Conservation (phyloP, 2,329 filamentous ascomycete species). For the Pseudocercospora macadamiae region DNA sequence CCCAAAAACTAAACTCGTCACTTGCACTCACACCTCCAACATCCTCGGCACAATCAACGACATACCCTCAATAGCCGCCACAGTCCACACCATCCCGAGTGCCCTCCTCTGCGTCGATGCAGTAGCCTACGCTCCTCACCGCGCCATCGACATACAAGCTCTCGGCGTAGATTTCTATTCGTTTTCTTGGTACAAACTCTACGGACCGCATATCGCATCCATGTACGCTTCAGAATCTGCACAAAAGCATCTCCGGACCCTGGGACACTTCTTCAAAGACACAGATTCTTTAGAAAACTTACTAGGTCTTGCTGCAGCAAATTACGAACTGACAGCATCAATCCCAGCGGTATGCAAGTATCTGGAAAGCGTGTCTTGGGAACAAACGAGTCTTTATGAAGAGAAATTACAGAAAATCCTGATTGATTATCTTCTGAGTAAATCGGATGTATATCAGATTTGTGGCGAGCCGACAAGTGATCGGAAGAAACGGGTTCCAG, state of each 20-base stretch:
- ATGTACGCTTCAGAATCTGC: constrained; percentile 66
- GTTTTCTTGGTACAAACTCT: constrained; percentile 85
- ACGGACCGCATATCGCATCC: constrained; percentile 73
- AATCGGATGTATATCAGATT: constrained; percentile 57
- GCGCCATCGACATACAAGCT: constrained; percentile 67
- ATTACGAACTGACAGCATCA: constrained; percentile 69
- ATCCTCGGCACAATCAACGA: constrained; percentile 73
- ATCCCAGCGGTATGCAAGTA: constrained; percentile 67
- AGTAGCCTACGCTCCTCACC: constrained; percentile 75
- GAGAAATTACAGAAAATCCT: constrained; percentile 61
- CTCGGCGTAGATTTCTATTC: constrained; percentile 74
- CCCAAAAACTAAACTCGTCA: constrained; percentile 67
- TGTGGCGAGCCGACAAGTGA: constrained; percentile 59
- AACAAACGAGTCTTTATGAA: constrained; percentile 61
- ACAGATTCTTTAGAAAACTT: constrained; percentile 64
- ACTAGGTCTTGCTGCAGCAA: constrained; percentile 68
- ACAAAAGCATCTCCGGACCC: constrained; percentile 58
- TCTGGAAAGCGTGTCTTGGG: constrained; percentile 49
- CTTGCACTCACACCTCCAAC: constrained; percentile 74
- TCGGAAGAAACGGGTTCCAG: constrained; percentile 59
- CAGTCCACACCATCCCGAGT: constrained; percentile 55
- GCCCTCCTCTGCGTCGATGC: constrained; percentile 73
- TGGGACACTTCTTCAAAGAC: constrained; percentile 70
- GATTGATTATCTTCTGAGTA: constrained; percentile 60
- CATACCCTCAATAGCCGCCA: constrained; percentile 58